Percentiles rank a stretch among this genome's conserved stretches.
Evolutionary conservation across 2,329 filamentous ascomycete genomes (phyloP).

Genomic region (Penicillium oxalicum): DNA sequence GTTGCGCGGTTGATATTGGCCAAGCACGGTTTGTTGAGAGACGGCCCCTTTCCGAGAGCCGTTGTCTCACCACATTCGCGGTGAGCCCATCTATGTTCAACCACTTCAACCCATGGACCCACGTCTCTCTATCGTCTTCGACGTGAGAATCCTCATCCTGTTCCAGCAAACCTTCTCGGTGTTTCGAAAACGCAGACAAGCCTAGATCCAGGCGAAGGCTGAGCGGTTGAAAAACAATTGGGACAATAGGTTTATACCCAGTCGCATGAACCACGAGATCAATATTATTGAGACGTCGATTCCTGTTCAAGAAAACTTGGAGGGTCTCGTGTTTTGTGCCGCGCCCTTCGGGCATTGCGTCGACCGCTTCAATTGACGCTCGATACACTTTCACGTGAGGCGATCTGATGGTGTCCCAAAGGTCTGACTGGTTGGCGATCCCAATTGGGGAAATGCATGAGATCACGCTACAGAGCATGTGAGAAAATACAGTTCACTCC

Average conservation of each 20-base stretch:
- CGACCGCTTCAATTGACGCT: constrained; percentile 11
- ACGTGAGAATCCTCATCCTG: no score
- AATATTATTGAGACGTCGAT: constrained; percentile 8
- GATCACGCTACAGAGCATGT: constrained; percentile 10
- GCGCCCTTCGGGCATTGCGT: background rate
- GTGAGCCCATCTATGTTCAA: constrained; percentile 6
- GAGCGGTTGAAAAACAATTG: constrained; percentile 14
- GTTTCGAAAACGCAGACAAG: constrained; percentile 1
- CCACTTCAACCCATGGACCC: constrained; percentile 6
- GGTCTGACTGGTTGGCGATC: constrained; percentile 20
- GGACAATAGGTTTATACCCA: constrained; percentile 19
- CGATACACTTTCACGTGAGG: constrained; percentile 20
- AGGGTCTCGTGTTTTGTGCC: background rate
- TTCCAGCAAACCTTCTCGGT: no score
- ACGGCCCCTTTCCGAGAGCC: constrained; percentile 4
- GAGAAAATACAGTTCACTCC: background rate
- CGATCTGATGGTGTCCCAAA: constrained; percentile 19
- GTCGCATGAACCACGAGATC: constrained; percentile 21
- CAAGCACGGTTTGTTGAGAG: background rate
- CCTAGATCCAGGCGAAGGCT: constrained; percentile 13
- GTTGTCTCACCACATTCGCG: constrained; percentile 4
- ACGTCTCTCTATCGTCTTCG: background rate
- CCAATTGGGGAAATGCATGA: constrained; percentile 18
- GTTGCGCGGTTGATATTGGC: constrained; percentile 1
- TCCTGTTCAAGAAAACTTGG: constrained; percentile 7